phyloP scores from a whole-genome alignment of 2,329 filamentous ascomycete species.

The Pseudocercospora eumusae region DNA sequence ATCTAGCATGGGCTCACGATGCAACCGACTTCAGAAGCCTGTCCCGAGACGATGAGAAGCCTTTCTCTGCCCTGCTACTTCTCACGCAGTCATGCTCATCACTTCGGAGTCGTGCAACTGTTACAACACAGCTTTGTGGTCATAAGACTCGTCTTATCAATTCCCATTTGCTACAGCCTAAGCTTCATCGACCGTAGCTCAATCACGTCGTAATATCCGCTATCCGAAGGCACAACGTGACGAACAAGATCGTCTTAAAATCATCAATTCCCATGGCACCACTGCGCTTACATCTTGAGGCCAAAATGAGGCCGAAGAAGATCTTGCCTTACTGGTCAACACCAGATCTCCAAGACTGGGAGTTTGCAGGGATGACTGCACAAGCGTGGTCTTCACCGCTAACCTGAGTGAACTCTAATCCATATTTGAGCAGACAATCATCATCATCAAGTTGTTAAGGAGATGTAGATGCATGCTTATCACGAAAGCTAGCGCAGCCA shows the following conservation, averaged over 20 bases:
- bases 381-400: slow-evolving; percentile 21
- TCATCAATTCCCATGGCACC: not conserved
- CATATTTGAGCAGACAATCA: slow-evolving; percentile 8
- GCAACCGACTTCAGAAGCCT: not conserved
- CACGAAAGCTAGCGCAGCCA: slow-evolving; percentile 8
- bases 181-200: not conserved
- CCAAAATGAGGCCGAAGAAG: not conserved
- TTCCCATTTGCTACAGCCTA: not conserved
- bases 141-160: not conserved
- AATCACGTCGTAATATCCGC: not conserved
- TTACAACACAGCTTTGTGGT: not conserved
- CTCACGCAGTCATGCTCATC: not conserved
- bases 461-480: slow-evolving; percentile 3
- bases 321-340: not conserved
- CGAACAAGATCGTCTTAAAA: not conserved
- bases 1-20: not conserved
- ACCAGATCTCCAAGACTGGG: not conserved
- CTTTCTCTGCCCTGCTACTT: not conserved
- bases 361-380: slow-evolving; percentile 13
- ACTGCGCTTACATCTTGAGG: not conserved
- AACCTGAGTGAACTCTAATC: slow-evolving; percentile 16
- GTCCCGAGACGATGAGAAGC: not conserved
- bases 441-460: not conserved
- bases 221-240: not conserved
- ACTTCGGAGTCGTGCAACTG: not conserved